phyloP scores from a whole-genome alignment of 1,139 yeast genomes.

The Saccharomyces uvarum region DNA sequence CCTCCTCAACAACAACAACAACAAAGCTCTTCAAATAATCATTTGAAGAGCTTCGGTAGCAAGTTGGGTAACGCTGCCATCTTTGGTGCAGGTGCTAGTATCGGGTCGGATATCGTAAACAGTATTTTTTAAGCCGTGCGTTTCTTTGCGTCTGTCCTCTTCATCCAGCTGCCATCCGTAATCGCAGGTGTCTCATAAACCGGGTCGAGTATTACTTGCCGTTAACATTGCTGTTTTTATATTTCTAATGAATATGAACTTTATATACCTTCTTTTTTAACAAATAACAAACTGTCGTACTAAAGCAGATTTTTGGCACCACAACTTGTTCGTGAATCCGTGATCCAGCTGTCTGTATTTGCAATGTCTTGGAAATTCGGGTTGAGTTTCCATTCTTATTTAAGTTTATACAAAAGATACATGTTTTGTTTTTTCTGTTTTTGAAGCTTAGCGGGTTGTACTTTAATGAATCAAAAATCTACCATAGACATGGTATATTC shows the following conservation, averaged over 20 bases:
- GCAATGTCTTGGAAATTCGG: neutral
- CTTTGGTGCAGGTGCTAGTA: conserved; percentile 95
- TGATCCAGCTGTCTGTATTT: neutral
- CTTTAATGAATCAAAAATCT: conserved; percentile 17
- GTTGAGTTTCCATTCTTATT: neutral
- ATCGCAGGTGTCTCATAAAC: neutral
- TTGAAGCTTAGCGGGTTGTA: neutral
- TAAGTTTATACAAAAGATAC: neutral
- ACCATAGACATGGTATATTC: conserved; percentile 52
- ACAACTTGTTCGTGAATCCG: neutral
- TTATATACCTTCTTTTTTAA: neutral
- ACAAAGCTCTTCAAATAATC: conserved; percentile 9
- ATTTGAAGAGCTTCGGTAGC: conserved; percentile 62
- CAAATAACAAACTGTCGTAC: neutral
- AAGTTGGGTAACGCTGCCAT: conserved; percentile 89
- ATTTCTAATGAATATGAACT: neutral
- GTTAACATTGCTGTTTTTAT: neutral
- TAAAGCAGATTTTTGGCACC: neutral
- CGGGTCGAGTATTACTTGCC: neutral
- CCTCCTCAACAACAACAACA: conserved; percentile 15
- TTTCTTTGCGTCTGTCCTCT: neutral
- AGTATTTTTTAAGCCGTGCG: conserved; percentile 52
- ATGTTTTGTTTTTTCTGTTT: neutral
- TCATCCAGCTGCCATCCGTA: neutral
- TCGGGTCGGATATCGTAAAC: conserved; percentile 82